Evolutionary conservation across 805 yeast species (phyloP).

Genomic region (Metschnikowia baotianmanensis): DNA sequence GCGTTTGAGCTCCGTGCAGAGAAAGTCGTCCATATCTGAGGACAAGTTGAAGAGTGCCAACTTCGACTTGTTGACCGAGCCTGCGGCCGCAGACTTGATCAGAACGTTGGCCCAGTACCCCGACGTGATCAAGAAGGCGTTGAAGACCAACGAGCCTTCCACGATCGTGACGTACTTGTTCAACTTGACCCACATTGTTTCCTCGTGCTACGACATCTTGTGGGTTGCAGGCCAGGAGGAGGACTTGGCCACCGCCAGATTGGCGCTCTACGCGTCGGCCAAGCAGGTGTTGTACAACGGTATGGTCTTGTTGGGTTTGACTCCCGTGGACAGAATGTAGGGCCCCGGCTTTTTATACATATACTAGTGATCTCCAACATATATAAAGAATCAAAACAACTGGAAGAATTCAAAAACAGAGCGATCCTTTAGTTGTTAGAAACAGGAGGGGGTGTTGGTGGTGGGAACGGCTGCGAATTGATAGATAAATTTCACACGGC

Average conservation of each 20-base stretch:
- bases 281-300: conserved; percentile 89
- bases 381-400: no score
- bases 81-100: conserved; percentile 65
- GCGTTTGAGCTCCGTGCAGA: conserved; percentile 89
- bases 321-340: conserved; percentile 99
- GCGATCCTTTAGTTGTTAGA: no score
- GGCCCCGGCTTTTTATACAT: no score
- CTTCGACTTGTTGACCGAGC: conserved; percentile 63
- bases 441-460: no score
- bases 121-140: conserved; percentile 79
- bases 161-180: conserved; percentile 92
- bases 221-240: conserved; percentile 96
- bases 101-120: conserved; percentile 88
- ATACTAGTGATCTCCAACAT: no score
- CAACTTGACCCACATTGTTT: conserved; percentile 87
- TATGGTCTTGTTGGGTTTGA: conserved; percentile 82
- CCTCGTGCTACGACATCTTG: conserved; percentile 91
- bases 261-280: conserved; percentile 87
- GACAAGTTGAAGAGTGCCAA: conserved; percentile 50
- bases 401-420: no score
- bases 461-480: no score
- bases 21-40: conserved; percentile 59
- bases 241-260: conserved; percentile 83
- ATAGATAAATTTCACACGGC: no score
- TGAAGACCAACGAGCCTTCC: conserved; percentile 85